Conservation (phyloP, 2,329 filamentous ascomycete genomes). For the Phaeosphaeria sp. region DNA sequence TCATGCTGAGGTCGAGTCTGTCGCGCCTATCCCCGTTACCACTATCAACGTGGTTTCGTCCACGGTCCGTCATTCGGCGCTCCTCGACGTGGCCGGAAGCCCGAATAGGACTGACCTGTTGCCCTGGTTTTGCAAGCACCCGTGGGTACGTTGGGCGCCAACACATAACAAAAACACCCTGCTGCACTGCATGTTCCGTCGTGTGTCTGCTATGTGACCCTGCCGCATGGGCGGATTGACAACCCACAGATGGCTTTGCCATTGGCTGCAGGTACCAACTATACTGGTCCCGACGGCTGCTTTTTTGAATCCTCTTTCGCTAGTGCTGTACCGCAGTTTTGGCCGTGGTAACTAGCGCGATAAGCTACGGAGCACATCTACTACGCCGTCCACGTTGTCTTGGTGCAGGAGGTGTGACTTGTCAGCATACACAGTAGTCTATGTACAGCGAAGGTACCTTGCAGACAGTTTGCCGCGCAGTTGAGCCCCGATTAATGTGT, state of each 20-base stretch:
- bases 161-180: conserved; percentile 6
- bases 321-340: neutral
- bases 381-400: conserved; percentile 2
- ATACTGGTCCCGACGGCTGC: neutral
- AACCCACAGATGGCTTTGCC: conserved; percentile 7
- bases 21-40: neutral
- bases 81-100: neutral
- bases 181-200: conserved; percentile 20
- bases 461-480: neutral
- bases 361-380: neutral
- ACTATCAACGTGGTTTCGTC: neutral
- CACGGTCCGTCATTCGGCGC: neutral
- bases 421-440: neutral
- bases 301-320: neutral
- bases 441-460: neutral
- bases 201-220: conserved; percentile 21
- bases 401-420: neutral
- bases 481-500: neutral
- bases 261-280: conserved; percentile 6
- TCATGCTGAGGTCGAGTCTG: neutral
- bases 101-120: neutral
- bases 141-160: conserved; percentile 7
- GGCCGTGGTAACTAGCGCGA: neutral
- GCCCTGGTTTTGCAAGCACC: conserved; percentile 1
- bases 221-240: conserved; percentile 4